Percentiles rank a stretch among this genome's conserved stretches.
Conservation (phyloP, 345 rosid species). For the Ceriops tagal region DNA sequence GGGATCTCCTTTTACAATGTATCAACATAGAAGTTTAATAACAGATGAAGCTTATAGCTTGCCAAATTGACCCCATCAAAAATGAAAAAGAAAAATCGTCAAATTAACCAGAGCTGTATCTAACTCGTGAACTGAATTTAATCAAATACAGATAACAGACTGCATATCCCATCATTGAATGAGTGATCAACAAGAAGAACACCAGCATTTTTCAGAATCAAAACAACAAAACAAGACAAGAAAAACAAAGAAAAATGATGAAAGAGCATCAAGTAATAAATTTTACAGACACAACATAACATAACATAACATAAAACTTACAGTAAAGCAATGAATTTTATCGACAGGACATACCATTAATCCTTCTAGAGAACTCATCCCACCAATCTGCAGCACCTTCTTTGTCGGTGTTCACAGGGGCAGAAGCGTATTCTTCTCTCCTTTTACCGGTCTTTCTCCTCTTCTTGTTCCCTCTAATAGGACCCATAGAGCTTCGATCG, state of each 20-base stretch:
- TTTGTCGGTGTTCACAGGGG: slow-evolving; percentile 37
- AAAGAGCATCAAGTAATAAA: neutral
- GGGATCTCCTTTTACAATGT: slow-evolving; percentile 35
- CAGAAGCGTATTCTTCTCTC: slow-evolving; percentile 33
- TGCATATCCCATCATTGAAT: slow-evolving; percentile 7
- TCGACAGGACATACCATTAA: slow-evolving; percentile 33
- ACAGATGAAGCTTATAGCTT: slow-evolving; percentile 11
- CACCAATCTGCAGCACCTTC: slow-evolving; percentile 46
- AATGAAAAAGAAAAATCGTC: too few relatives aligned
- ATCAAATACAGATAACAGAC: slow-evolving; percentile 11
- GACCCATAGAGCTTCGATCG: slow-evolving; percentile 39
- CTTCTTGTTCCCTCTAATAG: slow-evolving; percentile 40
- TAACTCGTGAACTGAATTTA: slow-evolving; percentile 17
- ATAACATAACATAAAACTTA: too few relatives aligned
- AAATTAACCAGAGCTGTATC: slow-evolving; percentile 9
- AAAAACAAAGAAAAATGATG: neutral
- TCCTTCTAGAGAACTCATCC: slow-evolving; percentile 42
- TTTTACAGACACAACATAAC: neutral
- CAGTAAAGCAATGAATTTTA: neutral
- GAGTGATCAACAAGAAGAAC: slow-evolving; percentile 17
- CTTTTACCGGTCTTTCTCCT: slow-evolving; percentile 31
- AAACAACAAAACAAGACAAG: slow-evolving; percentile 6
- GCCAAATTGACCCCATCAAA: slow-evolving; percentile 2
- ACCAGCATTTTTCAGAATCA: slow-evolving; percentile 13
- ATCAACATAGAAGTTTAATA: slow-evolving; percentile 15